Base-by-base conservation (phyloP, 805 yeast species). In the Blastobotrys muscicola region DNA sequence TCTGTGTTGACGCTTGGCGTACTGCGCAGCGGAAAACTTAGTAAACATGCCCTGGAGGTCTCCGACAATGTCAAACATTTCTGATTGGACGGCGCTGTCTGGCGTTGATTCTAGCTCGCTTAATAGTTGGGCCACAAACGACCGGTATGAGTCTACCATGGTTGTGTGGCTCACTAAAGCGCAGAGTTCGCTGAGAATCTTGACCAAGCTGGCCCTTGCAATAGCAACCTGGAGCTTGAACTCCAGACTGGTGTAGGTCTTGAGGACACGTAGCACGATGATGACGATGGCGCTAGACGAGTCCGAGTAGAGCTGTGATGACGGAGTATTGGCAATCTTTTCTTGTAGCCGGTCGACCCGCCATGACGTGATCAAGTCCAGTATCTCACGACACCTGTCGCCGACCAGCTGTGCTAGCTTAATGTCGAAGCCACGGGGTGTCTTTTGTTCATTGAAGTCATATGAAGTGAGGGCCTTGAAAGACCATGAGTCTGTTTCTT, bases 1-100 rank as follows among this genome's bases (percentile, higher is more conserved):
- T 6, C 26, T 20, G 26, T 20, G 26, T 20, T 20, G 26, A 20
- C 26, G 26, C 26, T 20, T 20, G 26, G 26, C 26, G 26, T 20
- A 20, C 26, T 20, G 26, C 26, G 34, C 12, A 5, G 34, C 34
- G 14, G 14, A 35, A 44, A 50, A 57, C 42, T 50, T 49, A 32
- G 39, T 33, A 45, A 58, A 59, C 63, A 59, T 59, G n/a, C 44
- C 44, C 39, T 51, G 50, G 12, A 59, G 47, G 33, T 59, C 63
- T 3, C 47, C 45, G 8, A 56, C 61, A 3, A 58, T 54, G 29
- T 55, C 58, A 50, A 57, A 57, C 48, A 57, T 50, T 38, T 58
- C 60, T 42, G 53, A 57, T 30, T 51, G 52, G 9, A 50, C 57
- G 8, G 48, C 46, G 16, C 50, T 56, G 16, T 47, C 45, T 11